A percentile compares a stretch with the other conserved stretches of the same genome.
These are phyloP conservation scores for Globisporangium carolinianum DNA, from an alignment of 352 stramenopile genomes.

Conservation along the genomic window DNA sequence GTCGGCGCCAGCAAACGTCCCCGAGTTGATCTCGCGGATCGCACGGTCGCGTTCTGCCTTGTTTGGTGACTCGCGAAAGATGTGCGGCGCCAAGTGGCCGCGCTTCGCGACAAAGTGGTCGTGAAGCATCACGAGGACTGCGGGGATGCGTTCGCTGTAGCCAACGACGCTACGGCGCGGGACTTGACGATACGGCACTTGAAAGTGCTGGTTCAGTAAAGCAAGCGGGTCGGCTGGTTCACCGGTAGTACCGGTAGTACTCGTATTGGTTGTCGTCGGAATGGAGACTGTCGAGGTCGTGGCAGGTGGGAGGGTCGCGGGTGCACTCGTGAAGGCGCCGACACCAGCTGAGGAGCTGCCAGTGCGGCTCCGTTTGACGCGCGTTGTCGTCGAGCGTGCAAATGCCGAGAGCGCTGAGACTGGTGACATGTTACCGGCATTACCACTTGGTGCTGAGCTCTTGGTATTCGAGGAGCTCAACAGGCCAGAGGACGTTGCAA, in stretches of 20 bases:
- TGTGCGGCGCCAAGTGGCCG: constrained; percentile 62
- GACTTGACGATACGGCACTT: constrained; percentile 66
- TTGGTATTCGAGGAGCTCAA: constrained; percentile 1
- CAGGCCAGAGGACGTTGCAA: constrained; percentile 20
- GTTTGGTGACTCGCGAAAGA: constrained; percentile 85
- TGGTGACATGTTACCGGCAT: no score
- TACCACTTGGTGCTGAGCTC: background rate
- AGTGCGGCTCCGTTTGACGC: constrained; percentile 30
- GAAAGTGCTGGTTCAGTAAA: constrained; percentile 84
- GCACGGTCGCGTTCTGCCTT: constrained; percentile 80
- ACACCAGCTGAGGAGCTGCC: constrained; percentile 25
- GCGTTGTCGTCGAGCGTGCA: constrained; percentile 6
- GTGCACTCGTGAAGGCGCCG: constrained; percentile 7
- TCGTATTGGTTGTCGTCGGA: background rate
- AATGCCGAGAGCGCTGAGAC: constrained; percentile 10
- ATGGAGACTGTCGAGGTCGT: background rate
- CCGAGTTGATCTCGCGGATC: constrained; percentile 81
- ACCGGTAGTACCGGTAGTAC: background rate
- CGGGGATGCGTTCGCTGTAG: constrained; percentile 76
- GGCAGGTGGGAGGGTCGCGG: constrained; percentile 1
- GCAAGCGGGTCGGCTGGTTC: constrained; percentile 24
- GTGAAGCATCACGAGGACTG: constrained; percentile 83
- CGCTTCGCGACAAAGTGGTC: constrained; percentile 69
- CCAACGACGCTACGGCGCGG: constrained; percentile 49
- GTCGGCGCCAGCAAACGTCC: constrained; percentile 49